Conservation (phyloP, 805 yeast genomes). For the Lachancea sp. region DNA sequence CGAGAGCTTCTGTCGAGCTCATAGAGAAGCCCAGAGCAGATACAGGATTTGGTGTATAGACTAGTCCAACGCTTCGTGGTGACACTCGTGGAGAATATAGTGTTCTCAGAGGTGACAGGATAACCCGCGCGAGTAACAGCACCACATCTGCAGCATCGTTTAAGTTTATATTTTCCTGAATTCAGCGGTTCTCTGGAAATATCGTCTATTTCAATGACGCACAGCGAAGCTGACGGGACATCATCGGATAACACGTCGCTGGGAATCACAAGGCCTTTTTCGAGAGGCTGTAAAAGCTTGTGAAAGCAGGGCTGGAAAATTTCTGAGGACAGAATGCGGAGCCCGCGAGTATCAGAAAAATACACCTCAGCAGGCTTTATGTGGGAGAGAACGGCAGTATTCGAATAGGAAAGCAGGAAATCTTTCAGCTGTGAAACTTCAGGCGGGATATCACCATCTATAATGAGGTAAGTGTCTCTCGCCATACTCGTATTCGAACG, state of each 20-base stretch:
- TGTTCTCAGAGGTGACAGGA: conserved; percentile 27
- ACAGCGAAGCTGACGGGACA: conserved; percentile 27
- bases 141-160: conserved; percentile 52
- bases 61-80: conserved; percentile 34
- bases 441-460: conserved; percentile 57
- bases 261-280: conserved; percentile 41
- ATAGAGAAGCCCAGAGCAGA: conserved; percentile 33
- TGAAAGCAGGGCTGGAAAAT: conserved; percentile 26
- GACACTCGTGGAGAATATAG: conserved; percentile 30
- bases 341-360: conserved; percentile 28
- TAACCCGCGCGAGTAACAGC: conserved; percentile 37
- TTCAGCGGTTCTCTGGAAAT: conserved; percentile 29
- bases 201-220: conserved; percentile 31
- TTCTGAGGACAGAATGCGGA: conserved; percentile 28
- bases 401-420: conserved; percentile 25
- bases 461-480: conserved; percentile 37
- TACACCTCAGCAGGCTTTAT: conserved; percentile 27
- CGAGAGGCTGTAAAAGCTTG: conserved; percentile 35
- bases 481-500: conserved; percentile 9
- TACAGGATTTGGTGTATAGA: conserved; percentile 30
- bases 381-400: conserved; percentile 26
- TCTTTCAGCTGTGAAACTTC: conserved; percentile 30
- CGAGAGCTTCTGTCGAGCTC: conserved; percentile 15
- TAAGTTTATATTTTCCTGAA: conserved; percentile 24
- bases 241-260: conserved; percentile 29